Evolutionary conservation across 495 filamentous ascomycete species (phyloP).

Genomic region (Talaromyces ruber): DNA sequence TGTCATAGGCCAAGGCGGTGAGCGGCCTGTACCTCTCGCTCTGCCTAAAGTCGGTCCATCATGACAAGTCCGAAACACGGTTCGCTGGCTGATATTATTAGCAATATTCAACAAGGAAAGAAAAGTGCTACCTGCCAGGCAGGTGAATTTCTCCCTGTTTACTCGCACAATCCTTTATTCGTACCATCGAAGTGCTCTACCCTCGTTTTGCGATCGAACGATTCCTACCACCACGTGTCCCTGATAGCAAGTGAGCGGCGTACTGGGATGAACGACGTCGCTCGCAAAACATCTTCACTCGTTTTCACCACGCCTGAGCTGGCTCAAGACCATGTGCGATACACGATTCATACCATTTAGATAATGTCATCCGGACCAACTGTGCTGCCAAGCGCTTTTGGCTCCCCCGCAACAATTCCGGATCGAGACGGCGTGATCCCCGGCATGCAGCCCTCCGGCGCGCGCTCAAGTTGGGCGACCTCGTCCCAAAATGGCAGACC

Average conservation of each 20-base stretch:
- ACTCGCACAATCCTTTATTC: not conserved
- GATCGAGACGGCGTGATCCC: conserved; percentile 18
- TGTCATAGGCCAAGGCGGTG: conserved; percentile 13
- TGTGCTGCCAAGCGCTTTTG: conserved; percentile 30
- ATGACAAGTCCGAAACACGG: not conserved
- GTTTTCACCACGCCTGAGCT: not conserved
- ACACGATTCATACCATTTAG: conserved; percentile 7
- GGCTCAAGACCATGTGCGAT: not conserved
- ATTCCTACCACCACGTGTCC: not conserved
- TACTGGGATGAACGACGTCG: not conserved
- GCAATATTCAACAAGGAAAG: not conserved
- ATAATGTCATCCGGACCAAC: conserved; percentile 39
- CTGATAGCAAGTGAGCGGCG: conserved; percentile 4
- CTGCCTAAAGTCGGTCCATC: not conserved
- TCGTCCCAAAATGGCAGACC: conserved; percentile 17
- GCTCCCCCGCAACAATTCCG: conserved; percentile 26
- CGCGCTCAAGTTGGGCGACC: conserved; percentile 16
- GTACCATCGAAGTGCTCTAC: not conserved
- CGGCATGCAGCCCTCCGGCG: conserved; percentile 22
- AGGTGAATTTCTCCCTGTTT: not conserved
- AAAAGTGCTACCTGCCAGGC: not conserved
- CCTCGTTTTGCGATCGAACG: not conserved
- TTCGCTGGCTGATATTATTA: not conserved
- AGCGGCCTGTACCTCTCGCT: not conserved
- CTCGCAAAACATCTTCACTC: not conserved